These are phyloP conservation scores for Croton setiger DNA, from an alignment of 441 rosid genomes.

Conservation along the genomic window DNA sequence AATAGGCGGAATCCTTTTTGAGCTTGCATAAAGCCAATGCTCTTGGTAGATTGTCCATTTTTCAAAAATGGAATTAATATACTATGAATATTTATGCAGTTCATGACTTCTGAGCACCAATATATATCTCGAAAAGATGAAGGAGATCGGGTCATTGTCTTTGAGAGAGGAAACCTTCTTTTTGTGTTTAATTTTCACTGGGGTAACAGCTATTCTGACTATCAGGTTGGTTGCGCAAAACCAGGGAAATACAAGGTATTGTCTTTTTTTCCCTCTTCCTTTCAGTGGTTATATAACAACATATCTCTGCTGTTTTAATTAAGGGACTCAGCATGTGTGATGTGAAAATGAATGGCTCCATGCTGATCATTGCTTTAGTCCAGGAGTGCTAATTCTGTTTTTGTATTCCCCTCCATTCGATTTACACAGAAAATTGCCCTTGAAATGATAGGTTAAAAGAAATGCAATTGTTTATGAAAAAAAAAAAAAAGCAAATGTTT, in stretches of 20 bases:
- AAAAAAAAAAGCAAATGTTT: too few species aligned
- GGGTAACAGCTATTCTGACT: slow-evolving; percentile 82
- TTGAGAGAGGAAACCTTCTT: slow-evolving; percentile 84
- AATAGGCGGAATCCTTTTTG: neutral
- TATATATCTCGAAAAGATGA: slow-evolving; percentile 82
- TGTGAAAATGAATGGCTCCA: neutral
- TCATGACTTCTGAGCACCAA: slow-evolving; percentile 93
- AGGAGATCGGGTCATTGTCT: slow-evolving; percentile 74
- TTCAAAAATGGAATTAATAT: slow-evolving; percentile 1
- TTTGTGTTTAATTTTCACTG: slow-evolving; percentile 94
- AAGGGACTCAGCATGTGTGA: neutral
- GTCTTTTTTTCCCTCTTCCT: neutral
- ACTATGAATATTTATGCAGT: slow-evolving; percentile 46
- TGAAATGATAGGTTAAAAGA: too few species aligned
- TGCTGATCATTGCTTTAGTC: neutral
- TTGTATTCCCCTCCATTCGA: too few species aligned
- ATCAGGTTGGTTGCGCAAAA: slow-evolving; percentile 78
- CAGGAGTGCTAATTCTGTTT: too few species aligned
- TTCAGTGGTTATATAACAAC: neutral
- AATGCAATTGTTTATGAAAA: too few species aligned
- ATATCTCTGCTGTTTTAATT: neutral
- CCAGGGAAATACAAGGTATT: slow-evolving; percentile 94
- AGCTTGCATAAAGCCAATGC: neutral
- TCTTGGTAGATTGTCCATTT: neutral
- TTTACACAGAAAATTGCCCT: too few species aligned